Base-by-base conservation (phyloP, 495 filamentous ascomycete species). In the Astrothelium subdiscretum region DNA sequence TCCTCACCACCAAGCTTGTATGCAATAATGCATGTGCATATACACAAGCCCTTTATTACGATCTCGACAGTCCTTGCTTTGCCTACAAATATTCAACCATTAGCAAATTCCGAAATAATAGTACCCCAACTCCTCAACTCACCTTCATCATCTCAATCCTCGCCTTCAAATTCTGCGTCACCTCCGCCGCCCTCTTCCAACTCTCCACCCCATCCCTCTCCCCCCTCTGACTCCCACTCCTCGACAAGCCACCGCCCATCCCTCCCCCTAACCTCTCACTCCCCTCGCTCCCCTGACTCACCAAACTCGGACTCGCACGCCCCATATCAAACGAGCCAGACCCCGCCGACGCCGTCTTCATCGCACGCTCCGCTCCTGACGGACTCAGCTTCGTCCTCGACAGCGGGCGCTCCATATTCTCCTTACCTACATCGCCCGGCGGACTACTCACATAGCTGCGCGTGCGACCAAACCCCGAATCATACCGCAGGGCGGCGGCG, bases 101-200 rank as follows among this genome's bases (percentile, higher is more conserved):
- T 59, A 42, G 60, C 48, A 59, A 22, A 6, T 24, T 15, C 18
- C 15, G 48, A 57, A 13, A 59, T 22, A 4, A 24, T 29, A 38
- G n/a, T n/a, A n/a, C n/a, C n/a, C n/a, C 18, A 27, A 63, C 13
- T 38, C 20, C 24, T 54, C 48, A 54, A 73, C 81, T 52, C 66
- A 87, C 85, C 82, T 88, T 88, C 85, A 88, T 88, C 73, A 85
- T 78, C 80, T 99, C 95, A 73, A 99, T 99, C 74, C 92, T 82
- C 48, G 91, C 87, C 79, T 97, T 99, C 69, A 99, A 75, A 74
- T 94, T 91, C 73, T 89, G 97, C 43, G 95, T 99, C 12, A 99
- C 95, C 77, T 99, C 95, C n/a, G 94, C 94, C 31, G 95, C 95
- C 67, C 95, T 78, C 78, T 92, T 95, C 91, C 94, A 99, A 71